phyloP scores from a whole-genome alignment of 2,329 filamentous ascomycete species.

The Colletotrichum sp. region DNA sequence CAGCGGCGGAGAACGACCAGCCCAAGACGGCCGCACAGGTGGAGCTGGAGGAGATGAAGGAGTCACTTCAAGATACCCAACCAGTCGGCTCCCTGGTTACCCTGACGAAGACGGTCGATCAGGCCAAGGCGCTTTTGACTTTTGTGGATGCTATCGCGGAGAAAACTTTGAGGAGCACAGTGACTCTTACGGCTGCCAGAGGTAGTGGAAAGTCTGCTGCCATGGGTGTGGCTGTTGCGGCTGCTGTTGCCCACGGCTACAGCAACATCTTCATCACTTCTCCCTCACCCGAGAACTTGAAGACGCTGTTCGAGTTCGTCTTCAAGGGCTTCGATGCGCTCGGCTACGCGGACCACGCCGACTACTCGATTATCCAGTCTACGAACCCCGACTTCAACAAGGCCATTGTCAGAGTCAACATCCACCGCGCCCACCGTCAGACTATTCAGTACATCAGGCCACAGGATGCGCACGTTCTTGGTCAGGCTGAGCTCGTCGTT shows the following conservation, averaged over 20 bases:
- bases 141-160: slow-evolving; percentile 97
- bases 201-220: slow-evolving; percentile 97
- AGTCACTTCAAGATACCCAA: slow-evolving; percentile 82
- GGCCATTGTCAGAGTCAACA: slow-evolving; percentile 95
- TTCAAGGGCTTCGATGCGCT: slow-evolving; percentile 98
- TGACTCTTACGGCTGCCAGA: slow-evolving; percentile 90
- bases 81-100: slow-evolving; percentile 84
- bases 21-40: slow-evolving; percentile 73
- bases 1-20: slow-evolving; percentile 76
- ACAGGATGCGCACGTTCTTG: slow-evolving; percentile 92
- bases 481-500: slow-evolving; percentile 92
- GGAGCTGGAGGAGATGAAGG: slow-evolving; percentile 87
- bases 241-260: slow-evolving; percentile 94
- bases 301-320: slow-evolving; percentile 96
- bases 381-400: slow-evolving; percentile 99
- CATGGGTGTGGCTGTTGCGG: slow-evolving; percentile 90
- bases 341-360: slow-evolving; percentile 91
- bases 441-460: slow-evolving; percentile 99
- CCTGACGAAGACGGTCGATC: slow-evolving; percentile 89
- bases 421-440: slow-evolving; percentile 92
- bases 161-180: slow-evolving; percentile 92
- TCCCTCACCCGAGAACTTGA: slow-evolving; percentile 96
- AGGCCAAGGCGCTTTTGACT: slow-evolving; percentile 94
- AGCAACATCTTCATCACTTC: slow-evolving; percentile 99
- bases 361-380: slow-evolving; percentile 97